These are phyloP conservation scores for Biscogniauxia mediterranea DNA, from an alignment of 2,329 filamentous ascomycete genomes.

Conservation along the genomic window DNA sequence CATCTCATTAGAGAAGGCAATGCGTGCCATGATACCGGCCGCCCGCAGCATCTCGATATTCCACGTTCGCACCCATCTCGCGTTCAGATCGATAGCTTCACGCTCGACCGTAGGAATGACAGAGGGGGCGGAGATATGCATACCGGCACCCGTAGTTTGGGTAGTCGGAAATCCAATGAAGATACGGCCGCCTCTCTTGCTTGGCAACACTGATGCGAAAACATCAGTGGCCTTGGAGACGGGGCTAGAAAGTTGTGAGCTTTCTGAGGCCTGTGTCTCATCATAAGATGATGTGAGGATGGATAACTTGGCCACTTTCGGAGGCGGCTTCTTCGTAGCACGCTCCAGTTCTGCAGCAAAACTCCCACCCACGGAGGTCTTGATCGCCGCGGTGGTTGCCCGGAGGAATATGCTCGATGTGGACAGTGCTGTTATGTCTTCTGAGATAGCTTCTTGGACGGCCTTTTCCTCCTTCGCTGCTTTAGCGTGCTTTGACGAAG, in stretches of 20 bases:
- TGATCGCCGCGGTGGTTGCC: slow-evolving; percentile 79
- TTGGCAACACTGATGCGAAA: slow-evolving; percentile 86
- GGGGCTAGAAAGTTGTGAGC: slow-evolving; percentile 43
- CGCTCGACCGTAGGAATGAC: slow-evolving; percentile 96
- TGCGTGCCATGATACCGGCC: slow-evolving; percentile 83
- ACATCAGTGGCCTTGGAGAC: slow-evolving; percentile 68
- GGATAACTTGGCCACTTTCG: slow-evolving; percentile 80
- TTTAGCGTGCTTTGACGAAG: slow-evolving; percentile 51
- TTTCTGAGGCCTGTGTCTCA: slow-evolving; percentile 66
- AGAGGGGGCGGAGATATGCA: slow-evolving; percentile 93
- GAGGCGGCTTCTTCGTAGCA: slow-evolving; percentile 95
- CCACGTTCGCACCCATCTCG: slow-evolving; percentile 91
- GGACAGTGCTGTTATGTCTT: slow-evolving; percentile 69
- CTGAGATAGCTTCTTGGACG: slow-evolving; percentile 60
- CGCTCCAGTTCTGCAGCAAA: slow-evolving; percentile 87
- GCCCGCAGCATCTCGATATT: slow-evolving; percentile 91
- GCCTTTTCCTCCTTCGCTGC: slow-evolving; percentile 61
- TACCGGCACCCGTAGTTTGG: slow-evolving; percentile 90
- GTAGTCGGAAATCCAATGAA: slow-evolving; percentile 98
- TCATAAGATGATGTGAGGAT: slow-evolving; percentile 91
- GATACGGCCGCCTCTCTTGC: slow-evolving; percentile 79
- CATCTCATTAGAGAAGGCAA: slow-evolving; percentile 90
- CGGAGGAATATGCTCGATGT: slow-evolving; percentile 83
- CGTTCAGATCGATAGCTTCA: slow-evolving; percentile 95
- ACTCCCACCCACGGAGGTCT: slow-evolving; percentile 68